Evolutionary conservation across 768 basidiomycete genomes (phyloP), one percentile per base, ranked within the genome.

Genomic region (Kwoniella botswanensis): DNA sequence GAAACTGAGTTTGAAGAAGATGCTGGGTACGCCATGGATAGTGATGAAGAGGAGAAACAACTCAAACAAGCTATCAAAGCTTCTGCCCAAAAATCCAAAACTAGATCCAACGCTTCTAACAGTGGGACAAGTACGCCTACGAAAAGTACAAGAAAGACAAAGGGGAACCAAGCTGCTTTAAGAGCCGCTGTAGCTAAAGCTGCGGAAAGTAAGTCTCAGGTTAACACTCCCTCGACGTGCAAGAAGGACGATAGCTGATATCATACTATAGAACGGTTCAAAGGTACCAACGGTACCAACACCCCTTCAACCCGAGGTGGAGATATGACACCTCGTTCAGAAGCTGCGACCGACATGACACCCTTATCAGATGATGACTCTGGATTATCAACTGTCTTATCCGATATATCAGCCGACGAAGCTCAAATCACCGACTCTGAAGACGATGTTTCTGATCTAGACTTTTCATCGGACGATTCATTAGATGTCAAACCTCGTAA

Each of bases 11-110:
- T 55, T 55, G 68, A 58, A 56, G 46, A 64, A 13, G 73, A 67
- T 55, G 76, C 65, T 7, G 76, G 79, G 43, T 81, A 74, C 63
- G 80, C 80, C 17, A 69, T 77, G 72, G 71, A 79, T 53, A 77
- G 72, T 35, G 80, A 81, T 43, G 71, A 77, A 12, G 80, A 81
- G 64, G 76, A 70, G 15, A 61, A 64, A 26, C 76, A 79, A 63
- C 50, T 79, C 17, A 54, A 71, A 50, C 41, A 55, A 15, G 80
- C 80, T 11, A 61, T 81, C 9, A 54, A 68, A 42, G 68, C 67
- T 18, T 77, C 76, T 6, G 72, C 68, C 0, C 65, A 63, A 58
- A 58, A 22, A 22, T 57, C 70, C 29, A 56, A 59, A 26, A 35
- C 50, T 17, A 35, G 54, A 26, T 56, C 55, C 12, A 54, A 62